phyloP scores from a whole-genome alignment of 2,329 filamentous ascomycete genomes.

The Aplosporella prunicola region DNA sequence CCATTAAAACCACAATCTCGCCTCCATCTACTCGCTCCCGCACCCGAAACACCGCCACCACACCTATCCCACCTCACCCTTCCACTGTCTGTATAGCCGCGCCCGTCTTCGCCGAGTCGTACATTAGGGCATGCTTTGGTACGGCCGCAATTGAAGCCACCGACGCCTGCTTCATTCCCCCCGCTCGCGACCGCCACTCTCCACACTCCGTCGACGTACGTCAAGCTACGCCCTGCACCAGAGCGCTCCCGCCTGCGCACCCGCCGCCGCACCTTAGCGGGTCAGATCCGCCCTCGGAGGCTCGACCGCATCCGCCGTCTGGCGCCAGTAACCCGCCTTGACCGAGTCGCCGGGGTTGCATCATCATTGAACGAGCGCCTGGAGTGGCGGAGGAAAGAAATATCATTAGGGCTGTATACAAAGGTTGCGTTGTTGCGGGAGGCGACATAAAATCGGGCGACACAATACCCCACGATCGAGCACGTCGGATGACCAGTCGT shows the following conservation, averaged over 20 bases:
- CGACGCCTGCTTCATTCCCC: conserved; percentile 1
- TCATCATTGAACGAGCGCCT: too few species aligned
- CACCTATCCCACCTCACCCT: neutral
- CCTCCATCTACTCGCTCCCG: neutral
- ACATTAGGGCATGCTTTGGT: neutral
- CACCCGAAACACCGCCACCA: neutral
- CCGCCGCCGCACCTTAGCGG: too few species aligned
- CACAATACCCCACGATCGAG: conserved; percentile 2
- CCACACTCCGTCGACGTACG: too few species aligned
- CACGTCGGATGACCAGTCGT: conserved; percentile 1
- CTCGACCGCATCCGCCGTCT: conserved; percentile 4
- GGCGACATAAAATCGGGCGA: conserved; percentile 1
- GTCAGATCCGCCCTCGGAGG: neutral
- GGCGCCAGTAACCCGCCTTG: too few species aligned
- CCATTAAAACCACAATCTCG: conserved; percentile 9
- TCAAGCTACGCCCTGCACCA: conserved; percentile 3
- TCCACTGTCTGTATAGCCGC: neutral
- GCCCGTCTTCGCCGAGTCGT: neutral
- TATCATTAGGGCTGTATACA: too few species aligned
- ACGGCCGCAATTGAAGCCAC: conserved; percentile 4
- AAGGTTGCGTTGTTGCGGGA: conserved; percentile 8
- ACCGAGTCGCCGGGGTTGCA: too few species aligned
- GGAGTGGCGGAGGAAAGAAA: too few species aligned
- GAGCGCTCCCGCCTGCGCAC: neutral
- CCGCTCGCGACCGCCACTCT: too few species aligned